These are phyloP conservation scores for Rubus parviflorus DNA, from an alignment of 306 rosid species.

Conservation along the genomic window DNA sequence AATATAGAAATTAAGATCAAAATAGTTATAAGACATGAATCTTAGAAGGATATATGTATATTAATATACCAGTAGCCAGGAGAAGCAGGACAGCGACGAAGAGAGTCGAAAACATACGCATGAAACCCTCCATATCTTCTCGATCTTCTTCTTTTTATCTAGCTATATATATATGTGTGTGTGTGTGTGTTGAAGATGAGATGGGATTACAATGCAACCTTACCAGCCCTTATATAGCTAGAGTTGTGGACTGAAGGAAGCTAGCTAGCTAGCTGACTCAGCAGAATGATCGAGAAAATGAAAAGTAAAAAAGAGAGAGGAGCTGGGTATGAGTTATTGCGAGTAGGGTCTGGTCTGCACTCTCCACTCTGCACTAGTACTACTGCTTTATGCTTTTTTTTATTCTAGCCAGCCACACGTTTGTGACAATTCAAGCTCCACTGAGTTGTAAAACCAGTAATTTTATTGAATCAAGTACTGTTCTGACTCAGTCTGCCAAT, in stretches of 20 bases:
- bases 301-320: not conserved
- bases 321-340: not conserved
- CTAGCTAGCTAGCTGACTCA: not conserved
- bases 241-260: not conserved
- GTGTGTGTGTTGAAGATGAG: not conserved
- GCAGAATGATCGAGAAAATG: not conserved
- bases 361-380: not conserved
- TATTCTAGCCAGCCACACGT: not conserved
- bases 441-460: slow-evolving; percentile 5
- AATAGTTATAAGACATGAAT: not conserved
- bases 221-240: not conserved
- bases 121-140: slow-evolving; percentile 41
- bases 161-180: not conserved
- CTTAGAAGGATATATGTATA: not conserved
- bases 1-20: not conserved
- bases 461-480: not conserved
- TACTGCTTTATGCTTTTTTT: not conserved
- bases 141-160: not conserved
- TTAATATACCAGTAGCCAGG: slow-evolving; percentile 44
- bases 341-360: not conserved
- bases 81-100: slow-evolving; percentile 48
- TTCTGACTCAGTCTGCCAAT: not conserved
- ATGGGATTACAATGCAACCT: not conserved
- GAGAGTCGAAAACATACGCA: slow-evolving; percentile 38
- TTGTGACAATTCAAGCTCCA: not conserved